Conservation (phyloP, 306 rosid species). For the Pueraria montana region DNA sequence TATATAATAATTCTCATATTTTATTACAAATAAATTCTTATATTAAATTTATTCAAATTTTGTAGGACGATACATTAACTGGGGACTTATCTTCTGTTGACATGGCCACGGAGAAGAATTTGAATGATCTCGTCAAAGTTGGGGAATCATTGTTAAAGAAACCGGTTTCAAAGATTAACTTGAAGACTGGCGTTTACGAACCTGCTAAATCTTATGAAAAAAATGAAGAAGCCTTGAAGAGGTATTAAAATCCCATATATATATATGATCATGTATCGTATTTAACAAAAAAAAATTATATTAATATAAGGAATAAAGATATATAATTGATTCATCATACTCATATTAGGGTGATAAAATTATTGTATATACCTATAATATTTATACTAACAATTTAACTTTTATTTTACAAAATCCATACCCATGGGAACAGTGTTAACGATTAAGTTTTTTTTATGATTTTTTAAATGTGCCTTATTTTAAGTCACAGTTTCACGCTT, state of each 20-base stretch:
- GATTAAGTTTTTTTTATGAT: too few relatives aligned
- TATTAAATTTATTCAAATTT: neutral
- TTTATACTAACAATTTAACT: too few relatives aligned
- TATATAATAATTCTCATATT: neutral
- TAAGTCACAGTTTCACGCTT: too few relatives aligned
- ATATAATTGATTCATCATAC: neutral
- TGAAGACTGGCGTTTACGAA: constrained; percentile 56
- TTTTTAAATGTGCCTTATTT: too few relatives aligned
- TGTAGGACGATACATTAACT: constrained; percentile 65
- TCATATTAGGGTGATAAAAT: too few relatives aligned
- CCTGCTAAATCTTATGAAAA: constrained; percentile 30
- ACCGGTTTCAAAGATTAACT: constrained; percentile 67
- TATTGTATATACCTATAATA: too few relatives aligned
- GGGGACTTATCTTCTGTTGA: constrained; percentile 62
- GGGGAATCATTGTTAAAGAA: constrained; percentile 65
- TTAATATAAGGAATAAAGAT: neutral
- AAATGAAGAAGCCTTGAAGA: constrained; percentile 64
- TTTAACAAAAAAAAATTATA: too few relatives aligned
- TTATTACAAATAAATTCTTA: neutral
- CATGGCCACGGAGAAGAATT: constrained; percentile 60
- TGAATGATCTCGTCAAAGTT: constrained; percentile 58
- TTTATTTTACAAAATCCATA: too few relatives aligned
- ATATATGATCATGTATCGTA: too few relatives aligned
- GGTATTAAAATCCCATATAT: constrained; percentile 42
- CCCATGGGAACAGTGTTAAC: too few relatives aligned